Conservation (phyloP, 2,329 filamentous ascomycete species). For the Apiospora koreana region DNA sequence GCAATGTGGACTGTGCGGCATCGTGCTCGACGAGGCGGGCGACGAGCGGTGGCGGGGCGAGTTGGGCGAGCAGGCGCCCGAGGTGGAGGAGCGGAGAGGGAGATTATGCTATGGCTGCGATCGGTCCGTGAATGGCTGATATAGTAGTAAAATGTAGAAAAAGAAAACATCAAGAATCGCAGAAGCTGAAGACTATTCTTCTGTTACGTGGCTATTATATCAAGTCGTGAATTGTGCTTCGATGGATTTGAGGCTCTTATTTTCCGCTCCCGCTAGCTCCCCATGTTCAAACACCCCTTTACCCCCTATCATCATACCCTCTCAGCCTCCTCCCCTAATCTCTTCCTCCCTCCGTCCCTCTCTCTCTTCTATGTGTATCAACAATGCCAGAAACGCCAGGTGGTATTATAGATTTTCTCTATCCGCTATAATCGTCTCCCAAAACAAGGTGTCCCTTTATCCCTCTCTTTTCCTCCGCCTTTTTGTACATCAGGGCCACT, state of each 20-base stretch:
- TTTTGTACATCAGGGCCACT: background rate
- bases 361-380: background rate
- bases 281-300: background rate
- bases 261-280: background rate
- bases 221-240: background rate
- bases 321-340: background rate
- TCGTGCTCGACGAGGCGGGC: slow-evolving; percentile 63
- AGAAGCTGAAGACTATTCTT: background rate
- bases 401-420: slow-evolving; percentile 2
- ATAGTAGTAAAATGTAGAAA: background rate
- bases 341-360: background rate
- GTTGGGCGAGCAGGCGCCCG: slow-evolving; percentile 48
- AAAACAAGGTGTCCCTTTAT: background rate
- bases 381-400: slow-evolving; percentile 3
- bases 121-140: slow-evolving; percentile 55
- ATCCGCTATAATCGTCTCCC: background rate
- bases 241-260: background rate
- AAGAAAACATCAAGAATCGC: background rate
- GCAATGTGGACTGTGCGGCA: slow-evolving; percentile 69
- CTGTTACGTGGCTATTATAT: background rate
- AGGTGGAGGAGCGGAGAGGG: slow-evolving; percentile 22
- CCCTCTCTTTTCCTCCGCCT: background rate
- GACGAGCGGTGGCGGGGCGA: slow-evolving; percentile 65
- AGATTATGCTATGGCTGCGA: slow-evolving; percentile 74
- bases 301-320: background rate